Evolutionary conservation across 2,329 filamentous ascomycete species (phyloP).

Genomic region (Fusarium fracticaudum): DNA sequence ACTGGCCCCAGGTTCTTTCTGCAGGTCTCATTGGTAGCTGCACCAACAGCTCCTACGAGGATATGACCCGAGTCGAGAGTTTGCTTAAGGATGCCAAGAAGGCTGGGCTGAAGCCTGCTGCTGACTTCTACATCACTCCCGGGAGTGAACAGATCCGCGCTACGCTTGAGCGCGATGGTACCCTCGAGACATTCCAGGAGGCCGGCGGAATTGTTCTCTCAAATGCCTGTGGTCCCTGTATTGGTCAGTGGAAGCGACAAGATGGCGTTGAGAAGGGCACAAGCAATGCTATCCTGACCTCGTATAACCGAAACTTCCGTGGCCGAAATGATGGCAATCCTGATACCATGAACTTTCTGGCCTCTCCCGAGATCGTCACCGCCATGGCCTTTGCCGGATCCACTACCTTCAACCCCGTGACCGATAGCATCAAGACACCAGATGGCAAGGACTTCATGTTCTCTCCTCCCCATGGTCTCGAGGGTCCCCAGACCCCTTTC

Average conservation of each 20-base stretch:
- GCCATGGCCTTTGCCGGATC: conserved; percentile 93
- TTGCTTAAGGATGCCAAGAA: conserved; percentile 78
- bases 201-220: conserved; percentile 95
- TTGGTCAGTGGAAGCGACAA: conserved; percentile 94
- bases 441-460: conserved; percentile 88
- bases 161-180: conserved; percentile 89
- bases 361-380: conserved; percentile 95
- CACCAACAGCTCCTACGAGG: conserved; percentile 89
- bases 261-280: conserved; percentile 87
- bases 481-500: conserved; percentile 72
- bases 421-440: conserved; percentile 82
- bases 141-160: conserved; percentile 97
- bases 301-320: conserved; percentile 98
- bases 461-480: conserved; percentile 76
- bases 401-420: conserved; percentile 96
- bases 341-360: conserved; percentile 98
- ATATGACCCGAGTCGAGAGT: conserved; percentile 97
- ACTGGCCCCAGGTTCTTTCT: conserved; percentile 96
- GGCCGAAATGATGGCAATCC: conserved; percentile 97
- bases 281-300: conserved; percentile 92
- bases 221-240: conserved; percentile 93
- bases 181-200: conserved; percentile 94
- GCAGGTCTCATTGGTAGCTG: conserved; percentile 97
- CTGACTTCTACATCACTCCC: conserved; percentile 93
- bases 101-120: conserved; percentile 93